Evolutionary conservation across 108 stramenopile genomes (phyloP).

Genomic region (Pseudonitzschia multiseries): DNA sequence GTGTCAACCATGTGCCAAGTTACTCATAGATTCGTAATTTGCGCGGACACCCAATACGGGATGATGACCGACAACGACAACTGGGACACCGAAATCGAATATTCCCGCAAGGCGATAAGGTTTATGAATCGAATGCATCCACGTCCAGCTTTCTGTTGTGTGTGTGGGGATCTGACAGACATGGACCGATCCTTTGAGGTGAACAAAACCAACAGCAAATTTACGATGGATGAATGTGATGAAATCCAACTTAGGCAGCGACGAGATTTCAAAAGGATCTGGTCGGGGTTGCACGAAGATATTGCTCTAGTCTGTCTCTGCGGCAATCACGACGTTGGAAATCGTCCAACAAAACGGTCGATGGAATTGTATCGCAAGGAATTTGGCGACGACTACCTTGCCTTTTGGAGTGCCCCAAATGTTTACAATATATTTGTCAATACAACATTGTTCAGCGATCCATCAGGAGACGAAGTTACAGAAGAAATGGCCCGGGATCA

Average conservation of each 20-base stretch:
- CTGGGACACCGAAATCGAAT: constrained; percentile 67
- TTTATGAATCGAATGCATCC: constrained; percentile 58
- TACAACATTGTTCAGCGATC: constrained; percentile 51
- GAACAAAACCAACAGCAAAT: constrained; percentile 26
- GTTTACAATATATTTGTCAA: constrained; percentile 75
- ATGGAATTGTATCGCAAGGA: constrained; percentile 54
- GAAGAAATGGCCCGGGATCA: constrained; percentile 49
- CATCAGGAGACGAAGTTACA: constrained; percentile 27
- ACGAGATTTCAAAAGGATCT: constrained; percentile 54
- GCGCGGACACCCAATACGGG: constrained; percentile 70
- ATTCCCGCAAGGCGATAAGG: constrained; percentile 46
- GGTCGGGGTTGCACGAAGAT: constrained; percentile 51
- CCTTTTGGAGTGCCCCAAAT: constrained; percentile 63
- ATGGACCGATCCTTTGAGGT: constrained; percentile 49
- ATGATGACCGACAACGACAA: constrained; percentile 48
- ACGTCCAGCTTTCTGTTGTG: constrained; percentile 62
- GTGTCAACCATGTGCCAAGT: neutral
- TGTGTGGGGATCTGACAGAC: constrained; percentile 75
- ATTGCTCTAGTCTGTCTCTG: constrained; percentile 83
- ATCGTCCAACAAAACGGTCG: constrained; percentile 58
- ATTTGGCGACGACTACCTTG: constrained; percentile 76
- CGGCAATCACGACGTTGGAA: constrained; percentile 83
- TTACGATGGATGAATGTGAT: constrained; percentile 59
- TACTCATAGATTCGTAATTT: constrained; percentile 51
- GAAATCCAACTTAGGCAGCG: constrained; percentile 62